Percentiles rank a stretch among this genome's conserved stretches.
phyloP scores from a whole-genome alignment of 768 basidiomycete species.

The Lentinula detonsa region DNA sequence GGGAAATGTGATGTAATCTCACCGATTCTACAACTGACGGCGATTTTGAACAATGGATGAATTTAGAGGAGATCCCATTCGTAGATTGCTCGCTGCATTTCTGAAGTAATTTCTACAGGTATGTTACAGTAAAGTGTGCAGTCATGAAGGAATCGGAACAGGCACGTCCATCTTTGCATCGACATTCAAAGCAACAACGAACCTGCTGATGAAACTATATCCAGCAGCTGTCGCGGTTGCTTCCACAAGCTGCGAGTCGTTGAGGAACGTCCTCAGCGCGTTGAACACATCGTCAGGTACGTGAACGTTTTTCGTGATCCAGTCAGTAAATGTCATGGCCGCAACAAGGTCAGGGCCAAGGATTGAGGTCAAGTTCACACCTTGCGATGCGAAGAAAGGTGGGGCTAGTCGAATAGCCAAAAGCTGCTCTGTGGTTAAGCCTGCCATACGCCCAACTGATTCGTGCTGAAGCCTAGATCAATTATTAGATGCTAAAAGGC shows the following conservation, averaged over 20 bases:
- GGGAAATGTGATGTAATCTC: no score
- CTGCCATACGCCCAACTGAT: constrained; percentile 21
- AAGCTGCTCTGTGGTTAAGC: constrained; percentile 24
- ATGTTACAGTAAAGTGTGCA: no score
- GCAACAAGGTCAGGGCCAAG: constrained; percentile 20
- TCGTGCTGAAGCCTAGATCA: constrained; percentile 24
- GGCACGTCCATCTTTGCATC: constrained; percentile 22
- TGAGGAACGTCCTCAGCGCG: constrained; percentile 16
- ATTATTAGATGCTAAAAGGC: neutral
- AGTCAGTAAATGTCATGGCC: constrained; percentile 23
- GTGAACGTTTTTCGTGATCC: constrained; percentile 18
- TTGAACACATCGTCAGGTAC: constrained; percentile 23
- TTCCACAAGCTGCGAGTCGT: constrained; percentile 23
- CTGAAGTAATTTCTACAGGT: no score
- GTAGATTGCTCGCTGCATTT: no score
- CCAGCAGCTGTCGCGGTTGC: constrained; percentile 22
- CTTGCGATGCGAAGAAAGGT: constrained; percentile 10
- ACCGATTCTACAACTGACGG: no score
- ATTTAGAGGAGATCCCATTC: no score
- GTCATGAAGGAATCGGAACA: constrained; percentile 20
- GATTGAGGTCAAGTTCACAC: constrained; percentile 5
- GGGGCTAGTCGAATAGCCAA: constrained; percentile 18
- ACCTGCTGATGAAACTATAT: constrained; percentile 23
- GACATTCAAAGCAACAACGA: constrained; percentile 25
- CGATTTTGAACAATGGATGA: no score